A percentile compares a stretch with the other conserved stretches of the same genome.
Evolutionary conservation across 805 yeast species (phyloP).

Genomic region (Soucietia sequanensis): DNA sequence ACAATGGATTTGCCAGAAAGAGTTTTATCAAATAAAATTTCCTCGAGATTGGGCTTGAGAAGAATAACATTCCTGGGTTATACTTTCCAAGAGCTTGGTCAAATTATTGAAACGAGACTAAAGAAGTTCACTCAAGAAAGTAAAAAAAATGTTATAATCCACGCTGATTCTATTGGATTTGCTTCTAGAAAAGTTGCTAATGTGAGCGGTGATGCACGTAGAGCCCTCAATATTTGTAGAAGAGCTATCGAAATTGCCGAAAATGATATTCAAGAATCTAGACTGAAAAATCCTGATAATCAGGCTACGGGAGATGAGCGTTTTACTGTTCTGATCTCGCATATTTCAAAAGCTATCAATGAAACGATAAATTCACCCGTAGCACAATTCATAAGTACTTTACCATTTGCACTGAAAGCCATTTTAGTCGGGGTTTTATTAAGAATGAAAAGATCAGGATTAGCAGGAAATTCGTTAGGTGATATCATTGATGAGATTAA

Average conservation of each 20-base stretch:
- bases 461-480: conserved; percentile 70
- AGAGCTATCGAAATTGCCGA: conserved; percentile 91
- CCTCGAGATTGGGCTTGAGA: conserved; percentile 85
- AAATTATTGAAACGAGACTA: conserved; percentile 71
- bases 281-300: conserved; percentile 10
- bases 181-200: conserved; percentile 94
- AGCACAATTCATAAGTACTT: conserved; percentile 51
- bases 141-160: conserved; percentile 45
- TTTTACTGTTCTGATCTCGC: conserved; percentile 64
- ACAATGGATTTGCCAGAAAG: conserved; percentile 97
- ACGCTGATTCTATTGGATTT: conserved; percentile 79
- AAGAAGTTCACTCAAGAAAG: conserved; percentile 37
- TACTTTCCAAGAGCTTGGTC: conserved; percentile 71
- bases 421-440: conserved; percentile 67
- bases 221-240: conserved; percentile 84
- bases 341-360: conserved; percentile 74
- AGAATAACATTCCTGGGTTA: conserved; percentile 90
- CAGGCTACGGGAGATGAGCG: conserved; percentile 26
- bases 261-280: conserved; percentile 15
- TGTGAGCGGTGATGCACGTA: conserved; percentile 95
- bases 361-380: conserved; percentile 79
- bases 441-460: conserved; percentile 63
- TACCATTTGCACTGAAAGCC: conserved; percentile 71
- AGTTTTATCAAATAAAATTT: conserved; percentile 78
- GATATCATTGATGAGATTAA: conserved; percentile 78